Conservation (phyloP, 1,284 basidiomycete genomes). For the Pseudozyma thailandica region DNA sequence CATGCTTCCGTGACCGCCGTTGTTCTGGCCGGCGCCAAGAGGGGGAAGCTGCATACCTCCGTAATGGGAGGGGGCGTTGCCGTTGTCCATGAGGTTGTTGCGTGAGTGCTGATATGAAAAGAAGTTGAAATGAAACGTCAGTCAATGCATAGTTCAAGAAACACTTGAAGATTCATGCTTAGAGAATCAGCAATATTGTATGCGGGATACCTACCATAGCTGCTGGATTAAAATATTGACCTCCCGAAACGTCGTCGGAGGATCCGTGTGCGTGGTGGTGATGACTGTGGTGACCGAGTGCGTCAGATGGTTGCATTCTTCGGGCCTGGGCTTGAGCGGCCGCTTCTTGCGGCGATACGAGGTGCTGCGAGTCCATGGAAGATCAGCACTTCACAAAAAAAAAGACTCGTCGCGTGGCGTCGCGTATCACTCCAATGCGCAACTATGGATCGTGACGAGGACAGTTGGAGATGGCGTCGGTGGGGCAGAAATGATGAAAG, state of each 20-base stretch:
- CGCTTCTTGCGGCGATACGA: slow-evolving; percentile 56
- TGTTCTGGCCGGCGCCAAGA: slow-evolving; percentile 49
- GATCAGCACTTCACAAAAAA: slow-evolving; percentile 31
- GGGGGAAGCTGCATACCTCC: slow-evolving; percentile 54
- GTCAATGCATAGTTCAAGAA: neutral
- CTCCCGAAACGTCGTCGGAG: slow-evolving; percentile 45
- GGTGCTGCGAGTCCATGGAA: slow-evolving; percentile 54
- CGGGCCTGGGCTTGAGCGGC: slow-evolving; percentile 55
- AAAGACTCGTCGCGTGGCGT: slow-evolving; percentile 30
- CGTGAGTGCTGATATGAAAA: slow-evolving; percentile 29
- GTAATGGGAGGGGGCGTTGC: slow-evolving; percentile 42
- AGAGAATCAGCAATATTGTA: neutral
- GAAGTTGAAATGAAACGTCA: neutral
- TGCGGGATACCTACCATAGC: slow-evolving; percentile 38
- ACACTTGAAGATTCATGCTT: neutral
- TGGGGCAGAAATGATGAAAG: slow-evolving; percentile 11
- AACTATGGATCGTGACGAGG: slow-evolving; percentile 19
- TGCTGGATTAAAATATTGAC: slow-evolving; percentile 53
- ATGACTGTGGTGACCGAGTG: slow-evolving; percentile 47
- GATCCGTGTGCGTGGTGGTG: slow-evolving; percentile 38
- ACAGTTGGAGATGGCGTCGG: slow-evolving; percentile 2
- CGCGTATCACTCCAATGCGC: slow-evolving; percentile 41
- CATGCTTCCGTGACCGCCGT: slow-evolving; percentile 46
- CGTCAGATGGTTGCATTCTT: slow-evolving; percentile 51
- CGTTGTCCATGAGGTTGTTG: slow-evolving; percentile 46